Percentiles rank a stretch among this genome's conserved stretches.
phyloP scores from a whole-genome alignment of 2,329 filamentous ascomycete genomes.

The Onygenales sp. region DNA sequence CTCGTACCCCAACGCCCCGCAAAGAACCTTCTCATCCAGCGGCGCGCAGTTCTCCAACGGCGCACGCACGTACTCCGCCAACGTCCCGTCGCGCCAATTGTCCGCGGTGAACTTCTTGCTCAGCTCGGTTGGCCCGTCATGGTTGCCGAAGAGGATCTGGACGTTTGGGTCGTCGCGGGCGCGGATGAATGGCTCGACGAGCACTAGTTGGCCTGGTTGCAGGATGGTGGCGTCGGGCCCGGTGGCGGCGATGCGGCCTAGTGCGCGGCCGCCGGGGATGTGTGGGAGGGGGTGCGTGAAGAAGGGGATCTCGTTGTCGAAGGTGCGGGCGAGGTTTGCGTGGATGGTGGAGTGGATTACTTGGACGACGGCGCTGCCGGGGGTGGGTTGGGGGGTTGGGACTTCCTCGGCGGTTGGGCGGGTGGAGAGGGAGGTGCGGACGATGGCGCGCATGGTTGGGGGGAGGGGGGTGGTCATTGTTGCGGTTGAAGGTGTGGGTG shows the following conservation, averaged over 20 bases:
- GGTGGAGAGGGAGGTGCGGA: slow-evolving; percentile 4
- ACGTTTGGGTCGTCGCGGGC: slow-evolving; percentile 10
- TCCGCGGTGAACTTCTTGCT: slow-evolving; percentile 8
- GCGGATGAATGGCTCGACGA: slow-evolving; percentile 10
- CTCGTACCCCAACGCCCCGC: slow-evolving; percentile 7
- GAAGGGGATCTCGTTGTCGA: slow-evolving; percentile 4
- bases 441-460: slow-evolving; percentile 6
- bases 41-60: slow-evolving; percentile 12
- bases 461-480: slow-evolving; percentile 1
- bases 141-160: slow-evolving; percentile 8
- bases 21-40: slow-evolving; percentile 10
- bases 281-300: slow-evolving; percentile 9
- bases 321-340: not conserved
- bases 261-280: slow-evolving; percentile 25
- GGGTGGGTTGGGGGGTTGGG: slow-evolving; percentile 5
- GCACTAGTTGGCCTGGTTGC: slow-evolving; percentile 12
- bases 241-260: slow-evolving; percentile 31
- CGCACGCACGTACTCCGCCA: slow-evolving; percentile 10
- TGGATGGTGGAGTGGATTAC: slow-evolving; percentile 6
- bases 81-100: slow-evolving; percentile 9
- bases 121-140: slow-evolving; percentile 1
- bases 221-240: slow-evolving; percentile 12
- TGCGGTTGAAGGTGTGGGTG: no score
- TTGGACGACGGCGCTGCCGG: slow-evolving; percentile 12
- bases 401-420: slow-evolving; percentile 6